These are phyloP conservation scores for Pugionium cornutum DNA, from an alignment of 345 rosid species.

Conservation along the genomic window DNA sequence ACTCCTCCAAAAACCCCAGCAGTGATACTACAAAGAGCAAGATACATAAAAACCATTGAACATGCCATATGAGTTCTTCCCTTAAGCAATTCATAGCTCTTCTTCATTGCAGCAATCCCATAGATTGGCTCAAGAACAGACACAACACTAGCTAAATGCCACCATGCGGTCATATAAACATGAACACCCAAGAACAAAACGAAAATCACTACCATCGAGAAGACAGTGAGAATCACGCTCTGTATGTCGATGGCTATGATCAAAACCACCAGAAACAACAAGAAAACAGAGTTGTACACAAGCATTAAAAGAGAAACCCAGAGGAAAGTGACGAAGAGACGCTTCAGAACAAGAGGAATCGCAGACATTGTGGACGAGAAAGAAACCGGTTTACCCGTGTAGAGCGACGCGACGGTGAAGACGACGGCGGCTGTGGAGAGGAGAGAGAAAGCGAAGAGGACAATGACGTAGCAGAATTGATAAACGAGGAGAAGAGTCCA, in stretches of 20 bases:
- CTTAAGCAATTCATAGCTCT: constrained; percentile 81
- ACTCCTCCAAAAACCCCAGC: constrained; percentile 50
- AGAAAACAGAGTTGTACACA: constrained; percentile 57
- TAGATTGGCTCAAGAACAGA: constrained; percentile 87
- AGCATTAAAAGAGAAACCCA: constrained; percentile 76
- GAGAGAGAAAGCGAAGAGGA: constrained; percentile 94
- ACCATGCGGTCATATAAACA: constrained; percentile 79
- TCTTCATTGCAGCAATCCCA: constrained; percentile 75
- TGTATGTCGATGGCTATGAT: constrained; percentile 58
- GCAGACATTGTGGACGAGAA: constrained; percentile 72
- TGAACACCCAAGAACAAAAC: constrained; percentile 66
- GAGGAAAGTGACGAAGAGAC: constrained; percentile 73
- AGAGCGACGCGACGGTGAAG: constrained; percentile 90
- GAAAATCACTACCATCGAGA: constrained; percentile 50
- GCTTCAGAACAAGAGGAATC: constrained; percentile 77
- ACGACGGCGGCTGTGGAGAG: constrained; percentile 96
- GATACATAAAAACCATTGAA: constrained; percentile 63
- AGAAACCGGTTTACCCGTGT: constrained; percentile 78
- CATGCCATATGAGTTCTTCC: constrained; percentile 65
- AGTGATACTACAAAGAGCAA: constrained; percentile 51
- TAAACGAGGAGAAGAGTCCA: constrained; percentile 68
- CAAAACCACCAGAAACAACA: constrained; percentile 50
- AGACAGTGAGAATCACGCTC: constrained; percentile 44
- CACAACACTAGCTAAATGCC: constrained; percentile 96
- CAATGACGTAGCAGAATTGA: constrained; percentile 72